Conservation (phyloP, 2,329 filamentous ascomycete species). For the Amphichorda felina region DNA sequence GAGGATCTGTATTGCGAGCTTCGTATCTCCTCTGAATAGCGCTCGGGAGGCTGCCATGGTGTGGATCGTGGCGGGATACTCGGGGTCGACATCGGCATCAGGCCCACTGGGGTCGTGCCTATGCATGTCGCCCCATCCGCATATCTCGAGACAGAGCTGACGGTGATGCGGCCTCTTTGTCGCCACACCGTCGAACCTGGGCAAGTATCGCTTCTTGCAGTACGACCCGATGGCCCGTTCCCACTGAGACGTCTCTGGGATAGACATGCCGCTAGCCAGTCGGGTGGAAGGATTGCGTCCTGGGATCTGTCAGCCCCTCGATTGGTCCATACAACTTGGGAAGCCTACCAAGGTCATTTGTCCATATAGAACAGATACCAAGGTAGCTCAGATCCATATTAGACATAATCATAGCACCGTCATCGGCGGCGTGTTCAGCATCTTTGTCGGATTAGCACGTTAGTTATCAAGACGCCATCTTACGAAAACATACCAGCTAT, state of each 20-base stretch:
- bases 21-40: conserved; percentile 59
- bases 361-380: conserved; percentile 64
- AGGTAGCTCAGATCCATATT: conserved; percentile 64
- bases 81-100: conserved; percentile 28
- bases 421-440: conserved; percentile 50
- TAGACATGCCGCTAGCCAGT: conserved; percentile 28
- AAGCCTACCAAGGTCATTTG: conserved; percentile 49
- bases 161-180: conserved; percentile 60
- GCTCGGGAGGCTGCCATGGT: conserved; percentile 70
- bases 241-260: conserved; percentile 41
- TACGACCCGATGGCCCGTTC: conserved; percentile 51
- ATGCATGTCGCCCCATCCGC: conserved; percentile 54
- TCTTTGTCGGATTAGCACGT: conserved; percentile 23
- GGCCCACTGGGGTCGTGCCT: conserved; percentile 27
- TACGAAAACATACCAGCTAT: conserved; percentile 41
- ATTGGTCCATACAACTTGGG: background rate
- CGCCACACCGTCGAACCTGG: conserved; percentile 48
- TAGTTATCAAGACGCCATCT: background rate
- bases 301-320: conserved; percentile 11
- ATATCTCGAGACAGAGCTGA: conserved; percentile 64
- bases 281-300: conserved; percentile 36
- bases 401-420: conserved; percentile 58
- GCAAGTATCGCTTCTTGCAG: conserved; percentile 49
- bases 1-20: conserved; percentile 57
- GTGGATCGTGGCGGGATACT: conserved; percentile 41